Conservation (phyloP, 2,329 filamentous ascomycete genomes). For the Phialocephala sp. region DNA sequence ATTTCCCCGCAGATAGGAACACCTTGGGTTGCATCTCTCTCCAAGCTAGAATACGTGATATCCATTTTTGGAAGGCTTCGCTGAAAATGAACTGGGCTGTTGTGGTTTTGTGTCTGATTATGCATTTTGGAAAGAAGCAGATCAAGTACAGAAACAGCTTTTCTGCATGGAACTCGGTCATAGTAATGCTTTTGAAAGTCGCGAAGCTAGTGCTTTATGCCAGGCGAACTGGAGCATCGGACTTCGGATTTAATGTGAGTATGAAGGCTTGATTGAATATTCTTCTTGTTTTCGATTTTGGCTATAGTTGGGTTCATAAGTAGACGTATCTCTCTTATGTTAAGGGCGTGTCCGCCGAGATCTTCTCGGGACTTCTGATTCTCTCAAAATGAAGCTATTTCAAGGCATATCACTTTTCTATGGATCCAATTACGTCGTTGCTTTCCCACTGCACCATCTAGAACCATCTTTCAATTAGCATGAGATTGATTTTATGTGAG, state of each 20-base stretch:
- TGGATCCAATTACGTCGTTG: not conserved
- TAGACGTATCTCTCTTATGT: not conserved
- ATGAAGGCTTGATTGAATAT: not conserved
- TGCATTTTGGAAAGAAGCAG: no score
- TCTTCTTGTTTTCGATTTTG: not conserved
- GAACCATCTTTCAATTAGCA: conserved; percentile 27
- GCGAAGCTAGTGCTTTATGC: no score
- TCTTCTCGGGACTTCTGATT: not conserved
- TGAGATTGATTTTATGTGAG: conserved; percentile 26
- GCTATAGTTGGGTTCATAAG: not conserved
- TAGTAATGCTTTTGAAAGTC: no score
- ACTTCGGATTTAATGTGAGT: not conserved
- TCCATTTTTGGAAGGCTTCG: no score
- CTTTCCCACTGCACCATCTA: conserved; percentile 2
- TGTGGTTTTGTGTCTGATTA: no score
- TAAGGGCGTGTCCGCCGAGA: not conserved
- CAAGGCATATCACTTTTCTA: not conserved
- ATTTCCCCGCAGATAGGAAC: no score
- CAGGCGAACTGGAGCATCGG: no score
- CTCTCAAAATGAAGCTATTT: conserved; percentile 4
- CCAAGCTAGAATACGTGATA: no score
- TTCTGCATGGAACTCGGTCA: no score
- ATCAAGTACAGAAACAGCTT: no score
- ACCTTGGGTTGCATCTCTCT: no score
- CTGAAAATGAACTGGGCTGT: no score